phyloP scores from a whole-genome alignment of 805 yeast species.

The Metschnikowia borealis region DNA sequence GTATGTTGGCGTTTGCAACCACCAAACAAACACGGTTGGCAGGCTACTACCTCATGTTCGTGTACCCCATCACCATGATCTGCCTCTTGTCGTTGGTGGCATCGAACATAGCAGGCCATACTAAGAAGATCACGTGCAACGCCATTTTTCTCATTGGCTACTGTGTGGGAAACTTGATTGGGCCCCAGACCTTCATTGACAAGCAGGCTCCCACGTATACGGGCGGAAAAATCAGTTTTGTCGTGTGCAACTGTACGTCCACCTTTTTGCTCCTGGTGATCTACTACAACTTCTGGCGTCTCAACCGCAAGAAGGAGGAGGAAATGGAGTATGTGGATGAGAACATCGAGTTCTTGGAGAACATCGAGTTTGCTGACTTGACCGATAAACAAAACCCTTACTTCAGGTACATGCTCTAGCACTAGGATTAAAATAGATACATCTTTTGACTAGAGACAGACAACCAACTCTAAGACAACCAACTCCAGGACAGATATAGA shows the following conservation, averaged over 20 bases:
- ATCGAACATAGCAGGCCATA: constrained; percentile 29
- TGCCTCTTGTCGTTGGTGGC: constrained; percentile 21
- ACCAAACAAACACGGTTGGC: constrained; percentile 19
- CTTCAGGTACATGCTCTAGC: constrained; percentile 30
- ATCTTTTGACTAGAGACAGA: too few species aligned
- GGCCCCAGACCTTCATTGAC: constrained; percentile 22
- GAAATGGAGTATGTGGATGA: constrained; percentile 9
- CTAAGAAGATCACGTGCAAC: constrained; percentile 30
- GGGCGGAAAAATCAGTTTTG: constrained; percentile 40
- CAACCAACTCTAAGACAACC: too few species aligned
- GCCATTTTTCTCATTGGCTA: constrained; percentile 33
- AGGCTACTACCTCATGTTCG: constrained; percentile 32
- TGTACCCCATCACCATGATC: constrained; percentile 26
- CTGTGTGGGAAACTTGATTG: constrained; percentile 25
- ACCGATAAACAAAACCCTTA: constrained; percentile 41
- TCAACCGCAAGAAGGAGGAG: constrained; percentile 11
- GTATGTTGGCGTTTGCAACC: constrained; percentile 15
- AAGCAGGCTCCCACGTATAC: constrained; percentile 43
- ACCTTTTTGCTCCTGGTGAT: constrained; percentile 21
- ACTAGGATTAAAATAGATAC: too few species aligned
- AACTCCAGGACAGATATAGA: too few species aligned
- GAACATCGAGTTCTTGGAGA: constrained; percentile 19
- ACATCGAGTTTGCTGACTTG: constrained; percentile 42
- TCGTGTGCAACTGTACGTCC: constrained; percentile 19
- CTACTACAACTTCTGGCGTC: constrained; percentile 12